Evolutionary conservation across 176 grass and related monocot species (phyloP).

Genomic region (barley (Hordeum vulgare)): DNA sequence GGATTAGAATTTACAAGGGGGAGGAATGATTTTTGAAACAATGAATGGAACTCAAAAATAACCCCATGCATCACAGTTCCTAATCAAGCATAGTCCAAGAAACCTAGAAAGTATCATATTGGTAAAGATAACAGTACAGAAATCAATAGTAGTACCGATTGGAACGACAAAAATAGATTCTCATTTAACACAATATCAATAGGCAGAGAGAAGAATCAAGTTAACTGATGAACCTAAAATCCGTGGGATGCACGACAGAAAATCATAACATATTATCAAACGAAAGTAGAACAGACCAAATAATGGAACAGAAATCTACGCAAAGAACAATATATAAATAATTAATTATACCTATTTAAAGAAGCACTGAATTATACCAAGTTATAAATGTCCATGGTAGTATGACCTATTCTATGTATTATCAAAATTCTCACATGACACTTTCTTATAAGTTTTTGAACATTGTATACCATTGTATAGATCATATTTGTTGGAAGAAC

Average conservation of each 20-base stretch:
- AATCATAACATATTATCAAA: not conserved
- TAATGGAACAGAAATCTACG: not conserved
- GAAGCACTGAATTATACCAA: too few relatives aligned
- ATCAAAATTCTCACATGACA: too few relatives aligned
- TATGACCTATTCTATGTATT: too few relatives aligned
- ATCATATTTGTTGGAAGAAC: not conserved
- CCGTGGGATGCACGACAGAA: not conserved
- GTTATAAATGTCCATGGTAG: too few relatives aligned
- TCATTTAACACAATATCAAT: not conserved
- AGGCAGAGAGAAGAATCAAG: not conserved
- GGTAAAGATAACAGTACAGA: not conserved
- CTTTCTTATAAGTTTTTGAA: not conserved
- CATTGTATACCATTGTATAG: not conserved
- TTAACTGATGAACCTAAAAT: conserved; percentile 9
- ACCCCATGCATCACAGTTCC: not conserved
- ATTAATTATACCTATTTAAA: too few relatives aligned
- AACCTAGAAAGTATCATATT: not conserved
- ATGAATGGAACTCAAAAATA: too few relatives aligned
- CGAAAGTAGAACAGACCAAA: not conserved
- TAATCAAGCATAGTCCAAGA: not conserved
- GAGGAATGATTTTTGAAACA: too few relatives aligned
- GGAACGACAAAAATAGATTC: not conserved
- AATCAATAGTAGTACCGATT: too few relatives aligned
- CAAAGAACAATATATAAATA: not conserved
- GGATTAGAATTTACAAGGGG: too few relatives aligned